These are phyloP conservation scores for Filobasidium wieringae DNA, from an alignment of 768 basidiomycete species.

Conservation along the genomic window DNA sequence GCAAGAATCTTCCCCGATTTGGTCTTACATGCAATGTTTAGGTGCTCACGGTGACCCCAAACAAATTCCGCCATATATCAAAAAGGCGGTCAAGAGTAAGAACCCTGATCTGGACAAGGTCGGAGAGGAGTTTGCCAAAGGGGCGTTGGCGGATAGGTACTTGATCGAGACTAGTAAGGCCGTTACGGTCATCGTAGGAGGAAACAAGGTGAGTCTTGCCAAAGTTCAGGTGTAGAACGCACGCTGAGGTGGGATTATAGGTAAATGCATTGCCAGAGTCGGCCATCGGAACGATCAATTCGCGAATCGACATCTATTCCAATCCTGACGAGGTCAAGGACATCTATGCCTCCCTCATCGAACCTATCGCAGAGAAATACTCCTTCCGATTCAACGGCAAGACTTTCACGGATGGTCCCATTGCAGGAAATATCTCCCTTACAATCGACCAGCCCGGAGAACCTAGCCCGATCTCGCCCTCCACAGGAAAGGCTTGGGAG, in stretches of 20 bases:
- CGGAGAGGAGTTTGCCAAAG: constrained; percentile 40
- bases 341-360: constrained; percentile 26
- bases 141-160: constrained; percentile 28
- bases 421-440: constrained; percentile 22
- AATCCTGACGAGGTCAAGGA: constrained; percentile 21
- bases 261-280: constrained; percentile 67
- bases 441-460: background rate
- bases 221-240: background rate
- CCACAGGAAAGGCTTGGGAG: constrained; percentile 20
- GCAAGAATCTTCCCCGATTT: constrained; percentile 2
- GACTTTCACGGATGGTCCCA: constrained; percentile 11
- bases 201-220: constrained; percentile 40
- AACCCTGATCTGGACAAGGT: constrained; percentile 37
- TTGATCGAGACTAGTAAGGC: constrained; percentile 52
- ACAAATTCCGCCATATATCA: constrained; percentile 48
- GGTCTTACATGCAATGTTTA: constrained; percentile 49
- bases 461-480: constrained; percentile 28
- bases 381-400: background rate
- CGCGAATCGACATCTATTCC: constrained; percentile 32
- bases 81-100: constrained; percentile 23
- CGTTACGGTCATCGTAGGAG: constrained; percentile 48
- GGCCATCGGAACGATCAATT: constrained; percentile 29
- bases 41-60: constrained; percentile 48
- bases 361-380: constrained; percentile 20
- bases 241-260: background rate